Evolutionary conservation across 371 early-diverging fungal genomes (phyloP).

Genomic region (Mortierella sp.): DNA sequence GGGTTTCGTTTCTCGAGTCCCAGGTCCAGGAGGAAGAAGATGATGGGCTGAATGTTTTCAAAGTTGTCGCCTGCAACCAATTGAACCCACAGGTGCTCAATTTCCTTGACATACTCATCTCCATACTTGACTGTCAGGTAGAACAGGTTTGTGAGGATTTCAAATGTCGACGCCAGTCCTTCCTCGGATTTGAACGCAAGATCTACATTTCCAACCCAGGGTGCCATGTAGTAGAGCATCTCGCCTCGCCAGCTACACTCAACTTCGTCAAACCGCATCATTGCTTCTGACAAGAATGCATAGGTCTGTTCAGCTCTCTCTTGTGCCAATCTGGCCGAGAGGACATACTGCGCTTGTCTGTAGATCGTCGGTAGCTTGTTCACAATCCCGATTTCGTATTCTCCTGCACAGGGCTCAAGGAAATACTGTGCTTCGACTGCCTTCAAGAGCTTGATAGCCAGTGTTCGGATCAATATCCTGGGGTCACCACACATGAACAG

Average conservation of each 20-base stretch:
- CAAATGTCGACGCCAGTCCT: conserved; percentile 62
- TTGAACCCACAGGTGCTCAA: conserved; percentile 86
- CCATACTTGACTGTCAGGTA: conserved; percentile 88
- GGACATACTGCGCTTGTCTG: conserved; percentile 77
- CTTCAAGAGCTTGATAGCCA: conserved; percentile 81
- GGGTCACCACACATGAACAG: conserved; percentile 86
- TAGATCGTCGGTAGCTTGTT: conserved; percentile 86
- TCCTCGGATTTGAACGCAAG: conserved; percentile 64
- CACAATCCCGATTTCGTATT: conserved; percentile 77
- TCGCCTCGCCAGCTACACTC: conserved; percentile 69
- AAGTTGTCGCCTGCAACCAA: conserved; percentile 72
- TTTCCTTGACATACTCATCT: conserved; percentile 78
- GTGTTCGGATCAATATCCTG: conserved; percentile 76
- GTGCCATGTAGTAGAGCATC: conserved; percentile 79
- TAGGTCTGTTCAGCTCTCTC: conserved; percentile 76
- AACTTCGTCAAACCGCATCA: conserved; percentile 79
- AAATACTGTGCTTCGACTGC: conserved; percentile 77
- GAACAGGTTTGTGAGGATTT: conserved; percentile 85
- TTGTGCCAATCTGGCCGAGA: conserved; percentile 77
- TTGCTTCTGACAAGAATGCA: conserved; percentile 82
- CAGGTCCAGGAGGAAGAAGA: conserved; percentile 78
- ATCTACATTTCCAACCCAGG: conserved; percentile 89
- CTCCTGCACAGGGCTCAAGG: conserved; percentile 70
- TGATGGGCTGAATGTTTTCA: conserved; percentile 73
- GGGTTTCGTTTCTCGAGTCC: conserved; percentile 83